Evolutionary conservation across 2,329 filamentous ascomycete genomes (phyloP), one percentile per base, ranked within the genome.

Genomic region (Tolypocladium cylindrosporum): DNA sequence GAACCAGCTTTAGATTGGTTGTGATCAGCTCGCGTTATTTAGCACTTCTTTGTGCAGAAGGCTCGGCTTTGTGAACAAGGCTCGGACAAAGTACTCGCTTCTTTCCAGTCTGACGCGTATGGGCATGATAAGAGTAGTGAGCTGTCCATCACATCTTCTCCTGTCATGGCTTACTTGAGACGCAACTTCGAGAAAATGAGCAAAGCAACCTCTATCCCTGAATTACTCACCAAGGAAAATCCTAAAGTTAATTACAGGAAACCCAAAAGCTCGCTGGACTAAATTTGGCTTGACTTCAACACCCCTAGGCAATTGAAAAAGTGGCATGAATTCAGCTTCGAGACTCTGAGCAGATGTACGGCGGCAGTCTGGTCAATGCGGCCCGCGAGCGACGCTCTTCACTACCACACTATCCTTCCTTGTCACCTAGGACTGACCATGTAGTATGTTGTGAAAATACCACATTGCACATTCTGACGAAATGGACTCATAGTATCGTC

Each of bases 161-260:
- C 0, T 8, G 8, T n/a, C 19, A 1, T 10, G 6, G 6, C 16
- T n/a, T 2, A 3, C n/a, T 42, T 4, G n/a, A 10, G 6, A 19
- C 40, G 39, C 14, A 19, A 14, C 14, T 14, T 16, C 6, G 40
- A 42, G 40, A 42, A 43, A 42, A 21, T 43, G 42, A 43, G 42
- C 42, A 43, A 4, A 43, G 42, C 42, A 43, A 43, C 5, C 42
- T 24, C 42, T 21, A 4, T 43, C 42, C 42, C 24, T 11, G 42
- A 43, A 4, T 43, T 43, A 5, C 42, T 43, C 9, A 43, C 42
- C 0, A 24, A 24, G 24, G 1, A 10, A 24, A 43, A 24, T 2
- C 42, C 42, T 1, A 8, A 43, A 11, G 24, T 43, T 5, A 4
- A 43, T 1, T 43, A 43, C 3, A 24, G 24, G 5, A 9, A 43